Evolutionary conservation across 2,329 filamentous ascomycete species (phyloP).

Genomic region (Colletotrichum aenigma): DNA sequence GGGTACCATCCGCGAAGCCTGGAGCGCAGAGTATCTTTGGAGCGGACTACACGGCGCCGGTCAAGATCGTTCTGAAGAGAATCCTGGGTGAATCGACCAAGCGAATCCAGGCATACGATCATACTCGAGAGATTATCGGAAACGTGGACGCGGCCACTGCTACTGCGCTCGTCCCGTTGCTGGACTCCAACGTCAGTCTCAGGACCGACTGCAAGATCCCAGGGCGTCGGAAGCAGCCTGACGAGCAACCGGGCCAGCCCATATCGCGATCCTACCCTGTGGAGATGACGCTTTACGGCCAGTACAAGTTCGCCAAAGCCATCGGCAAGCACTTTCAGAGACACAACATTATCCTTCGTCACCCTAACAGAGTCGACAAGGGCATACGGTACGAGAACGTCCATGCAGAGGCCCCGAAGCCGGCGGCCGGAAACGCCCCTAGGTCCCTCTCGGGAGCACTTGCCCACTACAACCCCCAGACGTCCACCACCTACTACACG

Average conservation of each 20-base stretch:
- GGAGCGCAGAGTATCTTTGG: slow-evolving; percentile 63
- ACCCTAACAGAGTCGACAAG: slow-evolving; percentile 54
- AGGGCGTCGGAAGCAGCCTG: slow-evolving; percentile 63
- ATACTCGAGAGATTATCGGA: slow-evolving; percentile 74
- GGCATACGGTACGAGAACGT: slow-evolving; percentile 80
- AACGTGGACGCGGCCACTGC: slow-evolving; percentile 73
- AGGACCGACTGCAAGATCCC: slow-evolving; percentile 75
- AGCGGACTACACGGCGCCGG: slow-evolving; percentile 69
- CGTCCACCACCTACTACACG: slow-evolving; percentile 21
- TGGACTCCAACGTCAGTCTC: slow-evolving; percentile 72
- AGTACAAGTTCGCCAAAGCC: slow-evolving; percentile 64
- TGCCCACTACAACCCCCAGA: slow-evolving; percentile 10
- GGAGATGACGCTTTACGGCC: slow-evolving; percentile 81
- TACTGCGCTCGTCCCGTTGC: slow-evolving; percentile 69
- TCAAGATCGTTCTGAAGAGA: slow-evolving; percentile 74
- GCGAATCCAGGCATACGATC: slow-evolving; percentile 76
- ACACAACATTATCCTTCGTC: slow-evolving; percentile 68
- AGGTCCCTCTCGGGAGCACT: slow-evolving; percentile 21
- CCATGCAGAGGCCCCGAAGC: slow-evolving; percentile 58
- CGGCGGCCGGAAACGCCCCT: slow-evolving; percentile 34
- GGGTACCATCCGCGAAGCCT: slow-evolving; percentile 72
- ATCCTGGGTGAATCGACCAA: slow-evolving; percentile 57
- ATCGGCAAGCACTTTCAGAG: slow-evolving; percentile 73
- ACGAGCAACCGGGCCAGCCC: slow-evolving; percentile 68
- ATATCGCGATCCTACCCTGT: slow-evolving; percentile 67